Evolutionary conservation across 1,139 yeast genomes (phyloP), one percentile per base, ranked within the genome.

Genomic region (Saccharomyces hybrid): DNA sequence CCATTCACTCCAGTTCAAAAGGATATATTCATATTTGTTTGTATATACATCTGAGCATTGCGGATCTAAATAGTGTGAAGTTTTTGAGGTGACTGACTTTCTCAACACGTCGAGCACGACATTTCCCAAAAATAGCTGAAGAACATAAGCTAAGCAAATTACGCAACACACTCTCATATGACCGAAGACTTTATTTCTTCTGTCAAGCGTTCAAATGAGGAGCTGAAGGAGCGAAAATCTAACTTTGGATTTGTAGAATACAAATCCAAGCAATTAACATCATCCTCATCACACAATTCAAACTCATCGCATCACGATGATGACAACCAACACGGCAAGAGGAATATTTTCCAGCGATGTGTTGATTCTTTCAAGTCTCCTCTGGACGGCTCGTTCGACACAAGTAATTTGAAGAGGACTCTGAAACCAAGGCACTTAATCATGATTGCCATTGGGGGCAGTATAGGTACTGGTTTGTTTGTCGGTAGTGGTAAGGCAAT

Each of bases 391-490:
- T 60, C 63, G 31, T 60, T 56, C 50, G 57, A 60, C 48, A 57
- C 63, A 4, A 55, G 59, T 29, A 60, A 58, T 38, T 51, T 59
- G 52, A 59, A 59, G 48, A 47, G 58, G 25, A 48, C 60, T 28
- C 48, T 59, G 31, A 59, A 59, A 48, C 55, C 62, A 26, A 53
- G 62, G 48, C 62, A 59, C 49, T 49, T 59, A 53, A 59, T 59
- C 32, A 59, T 59, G 62, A 83, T 87, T 61, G 89, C 90, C 51
- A 79, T 82, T 55, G 95, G 95, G 57, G 95, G 95, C 29, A 78
- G 88, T 47, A 85, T 87, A 60, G 95, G 95, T 63, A 85, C 91
- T n/a, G 88, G 87, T 59, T 70, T 82, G 50, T 76, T 85, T 74
- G 82, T 87, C 20, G 86, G 86, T 66, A 73, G 81, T 46, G 89